Evolutionary conservation across 768 basidiomycete genomes (phyloP).

Genomic region (Pleurotus tuber-regium): DNA sequence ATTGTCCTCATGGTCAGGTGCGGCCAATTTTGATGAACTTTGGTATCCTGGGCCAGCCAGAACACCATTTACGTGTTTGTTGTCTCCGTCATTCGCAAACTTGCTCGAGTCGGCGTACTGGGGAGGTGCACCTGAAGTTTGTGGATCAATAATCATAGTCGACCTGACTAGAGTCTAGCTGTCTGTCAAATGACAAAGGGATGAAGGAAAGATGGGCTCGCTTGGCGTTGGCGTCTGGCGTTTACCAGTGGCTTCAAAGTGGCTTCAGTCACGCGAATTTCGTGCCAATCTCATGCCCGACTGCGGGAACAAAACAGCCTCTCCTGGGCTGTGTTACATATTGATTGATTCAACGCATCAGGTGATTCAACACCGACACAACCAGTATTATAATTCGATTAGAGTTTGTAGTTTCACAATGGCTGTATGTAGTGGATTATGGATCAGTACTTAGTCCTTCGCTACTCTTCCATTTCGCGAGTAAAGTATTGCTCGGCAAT

Average conservation of each 20-base stretch:
- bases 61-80: background rate
- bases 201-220: background rate
- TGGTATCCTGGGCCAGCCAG: slow-evolving; percentile 1
- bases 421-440: no score
- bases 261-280: background rate
- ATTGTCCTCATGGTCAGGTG: background rate
- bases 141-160: slow-evolving; percentile 6
- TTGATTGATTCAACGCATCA: no score
- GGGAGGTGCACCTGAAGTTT: background rate
- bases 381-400: no score
- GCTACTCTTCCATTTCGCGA: slow-evolving; percentile 6
- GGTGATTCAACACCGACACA: no score
- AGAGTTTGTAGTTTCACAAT: no score
- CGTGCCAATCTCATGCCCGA: background rate
- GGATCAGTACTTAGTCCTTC: slow-evolving; percentile 5
- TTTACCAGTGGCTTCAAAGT: background rate
- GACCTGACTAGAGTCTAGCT: background rate
- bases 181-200: background rate
- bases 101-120: slow-evolving; percentile 1
- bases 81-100: background rate
- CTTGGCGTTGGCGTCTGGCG: background rate
- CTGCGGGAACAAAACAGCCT: background rate
- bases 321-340: background rate
- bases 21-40: background rate
- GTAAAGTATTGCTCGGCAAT: slow-evolving; percentile 3